Evolutionary conservation across 176 grass and related monocot genomes (phyloP).

Genomic region (Areca catechu): DNA sequence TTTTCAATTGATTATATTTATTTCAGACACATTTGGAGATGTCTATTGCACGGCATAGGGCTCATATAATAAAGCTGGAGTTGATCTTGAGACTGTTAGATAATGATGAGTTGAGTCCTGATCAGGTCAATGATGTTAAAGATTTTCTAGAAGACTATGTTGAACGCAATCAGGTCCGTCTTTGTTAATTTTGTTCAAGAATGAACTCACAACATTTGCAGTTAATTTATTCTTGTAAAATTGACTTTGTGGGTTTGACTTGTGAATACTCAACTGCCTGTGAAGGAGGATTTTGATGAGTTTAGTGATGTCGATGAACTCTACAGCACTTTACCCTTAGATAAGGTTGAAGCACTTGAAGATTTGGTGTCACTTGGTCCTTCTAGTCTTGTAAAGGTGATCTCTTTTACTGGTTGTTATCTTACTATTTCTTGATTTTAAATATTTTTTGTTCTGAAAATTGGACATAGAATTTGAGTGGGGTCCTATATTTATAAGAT

Average conservation of each 20-base stretch:
- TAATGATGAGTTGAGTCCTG: slow-evolving; percentile 97
- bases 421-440: too few species aligned
- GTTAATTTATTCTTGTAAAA: not conserved
- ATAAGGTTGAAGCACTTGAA: slow-evolving; percentile 99
- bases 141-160: slow-evolving; percentile 99
- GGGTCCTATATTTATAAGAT: too few species aligned
- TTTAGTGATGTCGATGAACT: slow-evolving; percentile 92
- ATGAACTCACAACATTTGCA: too few species aligned
- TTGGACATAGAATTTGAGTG: too few species aligned
- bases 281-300: slow-evolving; percentile 97
- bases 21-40: slow-evolving; percentile 86
- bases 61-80: slow-evolving; percentile 97
- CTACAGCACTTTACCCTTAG: slow-evolving; percentile 75
- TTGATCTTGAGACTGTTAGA: slow-evolving; percentile 94
- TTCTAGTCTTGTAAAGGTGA: slow-evolving; percentile 77
- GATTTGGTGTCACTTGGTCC: slow-evolving; percentile 97
- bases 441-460: too few species aligned
- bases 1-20: slow-evolving; percentile 22
- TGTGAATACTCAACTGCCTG: slow-evolving; percentile 18
- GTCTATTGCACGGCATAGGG: slow-evolving; percentile 87
- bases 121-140: slow-evolving; percentile 96
- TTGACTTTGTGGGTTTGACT: slow-evolving; percentile 14
- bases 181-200: not conserved
- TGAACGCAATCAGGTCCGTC: slow-evolving; percentile 84
- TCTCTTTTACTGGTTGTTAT: slow-evolving; percentile 8